A percentile compares a stretch with the other conserved stretches of the same genome.
These are phyloP conservation scores for Gleditsia sinensis DNA, from an alignment of 306 rosid genomes.

Conservation along the genomic window DNA sequence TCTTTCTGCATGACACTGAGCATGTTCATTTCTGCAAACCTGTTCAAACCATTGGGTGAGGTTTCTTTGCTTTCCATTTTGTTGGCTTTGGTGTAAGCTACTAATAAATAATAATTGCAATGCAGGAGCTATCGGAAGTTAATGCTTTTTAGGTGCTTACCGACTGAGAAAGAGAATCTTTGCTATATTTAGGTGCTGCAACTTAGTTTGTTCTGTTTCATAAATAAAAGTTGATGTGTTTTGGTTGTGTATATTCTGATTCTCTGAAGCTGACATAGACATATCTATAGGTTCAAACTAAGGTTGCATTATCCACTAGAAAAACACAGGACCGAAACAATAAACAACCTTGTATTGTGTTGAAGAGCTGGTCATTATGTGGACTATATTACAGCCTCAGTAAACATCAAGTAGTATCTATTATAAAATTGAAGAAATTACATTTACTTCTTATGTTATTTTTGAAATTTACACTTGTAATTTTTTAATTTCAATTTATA, in stretches of 20 bases:
- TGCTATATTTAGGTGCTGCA: constrained; percentile 1
- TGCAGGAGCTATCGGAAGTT: constrained; percentile 53
- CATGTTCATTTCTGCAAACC: no score
- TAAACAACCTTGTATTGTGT: not conserved
- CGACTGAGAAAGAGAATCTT: constrained; percentile 2
- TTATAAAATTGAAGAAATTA: no score
- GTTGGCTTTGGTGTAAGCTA: constrained; percentile 10
- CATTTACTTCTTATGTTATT: no score
- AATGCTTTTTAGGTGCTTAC: constrained; percentile 27
- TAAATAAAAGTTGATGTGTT: constrained; percentile 1
- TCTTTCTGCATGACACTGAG: no score
- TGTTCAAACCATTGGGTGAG: not conserved
- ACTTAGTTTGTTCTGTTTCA: not conserved
- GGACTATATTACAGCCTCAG: no score
- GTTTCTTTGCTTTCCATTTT: not conserved
- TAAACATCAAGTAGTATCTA: no score
- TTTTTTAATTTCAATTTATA: no score
- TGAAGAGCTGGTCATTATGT: not conserved
- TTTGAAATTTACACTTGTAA: no score
- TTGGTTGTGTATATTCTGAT: constrained; percentile 26
- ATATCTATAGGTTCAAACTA: not conserved
- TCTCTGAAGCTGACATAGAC: not conserved
- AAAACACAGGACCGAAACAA: not conserved
- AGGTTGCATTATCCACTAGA: constrained; percentile 1
- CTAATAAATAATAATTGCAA: constrained; percentile 16